Base-by-base conservation (phyloP, 116 monocot species). In the Thalassia testudinum region DNA sequence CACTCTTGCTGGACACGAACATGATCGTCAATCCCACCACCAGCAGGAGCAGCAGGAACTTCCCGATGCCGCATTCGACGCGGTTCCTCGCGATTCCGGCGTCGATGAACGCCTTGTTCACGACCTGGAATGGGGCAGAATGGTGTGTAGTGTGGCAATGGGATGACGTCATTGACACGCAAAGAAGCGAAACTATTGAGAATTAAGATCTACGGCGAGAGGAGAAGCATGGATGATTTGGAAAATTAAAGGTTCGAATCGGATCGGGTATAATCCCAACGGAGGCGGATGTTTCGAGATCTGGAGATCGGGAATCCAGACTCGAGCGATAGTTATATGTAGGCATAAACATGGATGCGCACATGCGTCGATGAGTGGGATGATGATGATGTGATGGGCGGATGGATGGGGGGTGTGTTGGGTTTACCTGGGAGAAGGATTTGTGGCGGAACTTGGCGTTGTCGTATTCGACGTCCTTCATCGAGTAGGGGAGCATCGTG, bases 391-490 rank as follows among this genome's bases (percentile, higher is more conserved):
- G 40, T 40, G 40, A 40, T 40, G 14, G 40, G 14, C 14, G 40
- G 40, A 8, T 14, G 14, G 40, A 7, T 40, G 40, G 7, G 11
- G 40, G n/a, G n/a, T n/a, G n/a, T n/a, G n/a, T n/a, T n/a, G n/a
- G n/a, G n/a, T n/a, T n/a, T n/a, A 80, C 80, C 75, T 80, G 78
- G 67, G 80, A 71, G 21, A 63, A 60, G 58, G 87, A 80, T 63
- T 87, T 75, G 53, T 78, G 74, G 42, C 92, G 79, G 79, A 83
- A 92, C 62, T 92, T 92, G 63, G 69, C 92, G 70, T 92, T 92
- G 75, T 92, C 87, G 75, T 87, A 92, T 27, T 80, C 40, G 24
- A 80, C 73, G 78, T 92, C 92, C 40, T 65, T 72, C 65, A 61
- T 80, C 22, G 83, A 78, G 52, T 78, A 83, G 5, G 92, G 92